A percentile compares a stretch with the other conserved stretches of the same genome.
phyloP scores from a whole-genome alignment of 345 rosid genomes.

The Moricandia moricandioides region DNA sequence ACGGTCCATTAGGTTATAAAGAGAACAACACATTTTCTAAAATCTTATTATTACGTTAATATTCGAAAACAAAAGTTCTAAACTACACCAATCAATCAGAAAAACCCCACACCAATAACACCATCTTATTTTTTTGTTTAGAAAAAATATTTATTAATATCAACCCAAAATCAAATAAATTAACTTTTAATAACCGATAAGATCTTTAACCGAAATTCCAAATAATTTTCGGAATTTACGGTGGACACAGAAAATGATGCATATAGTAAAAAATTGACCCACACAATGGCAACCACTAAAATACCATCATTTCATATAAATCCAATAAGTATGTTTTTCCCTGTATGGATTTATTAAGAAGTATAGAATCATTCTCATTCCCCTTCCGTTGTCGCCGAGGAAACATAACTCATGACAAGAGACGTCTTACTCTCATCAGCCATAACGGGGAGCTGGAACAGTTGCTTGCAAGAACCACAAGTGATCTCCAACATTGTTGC shows the following conservation, averaged over 20 bases:
- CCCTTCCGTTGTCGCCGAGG: constrained; percentile 32
- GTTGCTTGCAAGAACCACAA: constrained; percentile 72
- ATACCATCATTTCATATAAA: neutral
- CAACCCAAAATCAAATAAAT: neutral
- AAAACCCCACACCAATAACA: constrained; percentile 22
- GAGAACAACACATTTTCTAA: constrained; percentile 13
- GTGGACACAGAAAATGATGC: neutral
- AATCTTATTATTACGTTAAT: constrained; percentile 19
- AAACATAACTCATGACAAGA: constrained; percentile 31
- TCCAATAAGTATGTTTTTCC: neutral
- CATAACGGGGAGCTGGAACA: constrained; percentile 42
- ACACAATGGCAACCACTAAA: constrained; percentile 8
- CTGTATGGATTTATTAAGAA: neutral
- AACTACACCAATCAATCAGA: constrained; percentile 19
- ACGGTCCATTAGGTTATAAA: neutral
- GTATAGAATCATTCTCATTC: constrained; percentile 16
- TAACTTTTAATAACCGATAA: neutral
- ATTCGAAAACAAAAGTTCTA: constrained; percentile 6
- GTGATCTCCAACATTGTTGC: constrained; percentile 68
- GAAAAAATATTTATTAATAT: neutral
- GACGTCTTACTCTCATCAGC: constrained; percentile 29
- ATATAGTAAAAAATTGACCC: constrained; percentile 6
- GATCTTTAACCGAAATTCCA: neutral
- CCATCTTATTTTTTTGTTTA: neutral
- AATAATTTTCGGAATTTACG: neutral